phyloP scores from a whole-genome alignment of 192 early-diverging fungal genomes.

The Coemansia sp. region DNA sequence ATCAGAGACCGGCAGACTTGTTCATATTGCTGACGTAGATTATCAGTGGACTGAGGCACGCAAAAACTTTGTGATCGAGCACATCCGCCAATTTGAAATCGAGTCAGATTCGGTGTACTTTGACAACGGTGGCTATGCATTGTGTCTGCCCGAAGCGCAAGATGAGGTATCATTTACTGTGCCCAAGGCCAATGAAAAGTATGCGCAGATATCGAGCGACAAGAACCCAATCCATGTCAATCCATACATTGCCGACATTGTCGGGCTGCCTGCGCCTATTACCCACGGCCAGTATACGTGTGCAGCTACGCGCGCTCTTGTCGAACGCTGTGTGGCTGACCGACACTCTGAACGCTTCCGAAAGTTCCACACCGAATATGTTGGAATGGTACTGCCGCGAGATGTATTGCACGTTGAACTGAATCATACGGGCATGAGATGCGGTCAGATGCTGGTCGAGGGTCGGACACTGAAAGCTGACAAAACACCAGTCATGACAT shows the following conservation, averaged over 20 bases:
- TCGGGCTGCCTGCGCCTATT: conserved; percentile 80
- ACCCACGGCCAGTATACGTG: conserved; percentile 97
- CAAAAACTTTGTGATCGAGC: conserved; percentile 79
- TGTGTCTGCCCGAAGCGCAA: neutral
- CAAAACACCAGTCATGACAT: conserved; percentile 59
- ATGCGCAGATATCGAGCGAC: no score
- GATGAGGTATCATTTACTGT: neutral
- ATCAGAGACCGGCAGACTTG: conserved; percentile 55
- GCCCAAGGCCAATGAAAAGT: no score
- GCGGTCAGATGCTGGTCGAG: conserved; percentile 89
- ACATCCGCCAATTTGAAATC: conserved; percentile 69
- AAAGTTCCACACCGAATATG: conserved; percentile 73
- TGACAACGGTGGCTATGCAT: conserved; percentile 60
- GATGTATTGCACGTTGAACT: conserved; percentile 80
- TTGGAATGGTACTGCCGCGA: conserved; percentile 85
- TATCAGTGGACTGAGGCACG: conserved; percentile 61
- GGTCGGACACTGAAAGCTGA: conserved; percentile 75
- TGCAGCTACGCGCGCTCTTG: conserved; percentile 83
- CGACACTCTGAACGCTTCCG: conserved; percentile 74
- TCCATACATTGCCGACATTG: conserved; percentile 84
- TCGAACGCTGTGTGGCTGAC: conserved; percentile 79
- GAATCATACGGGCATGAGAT: conserved; percentile 87
- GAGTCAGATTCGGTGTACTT: conserved; percentile 71
- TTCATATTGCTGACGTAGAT: conserved; percentile 74
- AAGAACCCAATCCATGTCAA: conserved; percentile 84